Percentiles rank a stretch among this genome's conserved stretches.
These are phyloP conservation scores for Malbranchea zuffiana DNA, from an alignment of 2,329 filamentous ascomycete species.

Conservation along the genomic window DNA sequence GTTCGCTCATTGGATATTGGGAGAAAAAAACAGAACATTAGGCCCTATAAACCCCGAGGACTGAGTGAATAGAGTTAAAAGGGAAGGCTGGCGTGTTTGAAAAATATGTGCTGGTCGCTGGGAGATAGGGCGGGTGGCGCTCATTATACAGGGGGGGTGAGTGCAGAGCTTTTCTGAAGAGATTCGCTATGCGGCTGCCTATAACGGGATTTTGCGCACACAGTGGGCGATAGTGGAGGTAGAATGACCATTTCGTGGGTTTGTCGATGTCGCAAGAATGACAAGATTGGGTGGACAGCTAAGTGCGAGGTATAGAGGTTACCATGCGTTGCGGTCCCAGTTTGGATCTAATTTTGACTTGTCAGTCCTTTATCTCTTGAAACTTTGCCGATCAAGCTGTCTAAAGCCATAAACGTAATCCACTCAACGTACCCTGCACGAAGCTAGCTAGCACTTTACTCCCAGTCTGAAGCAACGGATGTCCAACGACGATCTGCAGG, in stretches of 20 bases:
- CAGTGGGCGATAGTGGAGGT: no score
- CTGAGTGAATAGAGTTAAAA: background rate
- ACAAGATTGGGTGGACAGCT: no score
- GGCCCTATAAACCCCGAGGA: background rate
- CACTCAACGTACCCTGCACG: conserved; percentile 64
- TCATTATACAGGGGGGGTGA: no score
- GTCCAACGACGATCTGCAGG: conserved; percentile 91
- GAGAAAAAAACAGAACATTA: conserved; percentile 1
- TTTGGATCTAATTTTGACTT: conserved; percentile 35
- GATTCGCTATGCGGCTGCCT: no score
- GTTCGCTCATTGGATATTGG: conserved; percentile 1
- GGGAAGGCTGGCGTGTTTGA: background rate
- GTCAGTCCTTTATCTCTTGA: background rate
- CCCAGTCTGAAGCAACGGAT: conserved; percentile 91
- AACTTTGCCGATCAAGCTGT: background rate
- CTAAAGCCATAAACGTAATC: background rate
- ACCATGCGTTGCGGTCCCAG: conserved; percentile 89
- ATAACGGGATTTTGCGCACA: no score
- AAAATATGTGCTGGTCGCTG: no score
- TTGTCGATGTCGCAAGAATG: no score
- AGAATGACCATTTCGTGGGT: no score
- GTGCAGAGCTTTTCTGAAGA: no score
- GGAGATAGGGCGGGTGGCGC: no score
- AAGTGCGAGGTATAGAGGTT: no score
- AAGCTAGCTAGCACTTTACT: conserved; percentile 94